A percentile compares a stretch with the other conserved stretches of the same genome.
Evolutionary conservation across 768 basidiomycete species (phyloP).

Genomic region (Lactarius hengduanensis): DNA sequence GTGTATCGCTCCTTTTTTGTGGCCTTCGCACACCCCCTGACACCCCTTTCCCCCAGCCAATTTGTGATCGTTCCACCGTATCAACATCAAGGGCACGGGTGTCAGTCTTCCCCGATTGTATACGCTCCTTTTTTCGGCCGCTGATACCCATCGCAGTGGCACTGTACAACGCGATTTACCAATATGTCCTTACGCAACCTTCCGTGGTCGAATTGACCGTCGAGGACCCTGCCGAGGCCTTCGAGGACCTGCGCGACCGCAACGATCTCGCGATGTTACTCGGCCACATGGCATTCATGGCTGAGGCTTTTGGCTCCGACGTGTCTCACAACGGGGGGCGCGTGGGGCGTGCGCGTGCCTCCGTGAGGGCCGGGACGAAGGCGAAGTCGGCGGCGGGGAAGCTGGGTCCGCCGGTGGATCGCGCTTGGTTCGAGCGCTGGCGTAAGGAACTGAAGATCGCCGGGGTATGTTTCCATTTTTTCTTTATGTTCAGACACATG

Average conservation of each 20-base stretch:
- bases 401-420: slow-evolving; percentile 76
- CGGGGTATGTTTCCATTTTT: slow-evolving; percentile 46
- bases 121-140: neutral
- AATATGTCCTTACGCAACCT: slow-evolving; percentile 62
- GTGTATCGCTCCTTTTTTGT: slow-evolving; percentile 24
- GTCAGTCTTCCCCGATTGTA: slow-evolving; percentile 45
- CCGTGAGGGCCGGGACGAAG: slow-evolving; percentile 31
- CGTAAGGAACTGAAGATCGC: slow-evolving; percentile 87
- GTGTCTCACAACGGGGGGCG: slow-evolving; percentile 37
- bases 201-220: slow-evolving; percentile 90
- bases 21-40: slow-evolving; percentile 1
- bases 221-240: slow-evolving; percentile 97
- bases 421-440: slow-evolving; percentile 75
- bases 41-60: slow-evolving; percentile 55
- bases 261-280: slow-evolving; percentile 84
- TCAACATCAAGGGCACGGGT: slow-evolving; percentile 87
- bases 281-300: slow-evolving; percentile 59
- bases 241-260: slow-evolving; percentile 93
- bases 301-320: slow-evolving; percentile 60
- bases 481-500: neutral
- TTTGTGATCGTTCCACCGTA: slow-evolving; percentile 91
- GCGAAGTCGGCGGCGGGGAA: slow-evolving; percentile 45
- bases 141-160: slow-evolving; percentile 52
- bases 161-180: slow-evolving; percentile 84
- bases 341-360: slow-evolving; percentile 35